Base-by-base conservation (phyloP, 208 protist species). In the Trypanosoma vivax region DNA sequence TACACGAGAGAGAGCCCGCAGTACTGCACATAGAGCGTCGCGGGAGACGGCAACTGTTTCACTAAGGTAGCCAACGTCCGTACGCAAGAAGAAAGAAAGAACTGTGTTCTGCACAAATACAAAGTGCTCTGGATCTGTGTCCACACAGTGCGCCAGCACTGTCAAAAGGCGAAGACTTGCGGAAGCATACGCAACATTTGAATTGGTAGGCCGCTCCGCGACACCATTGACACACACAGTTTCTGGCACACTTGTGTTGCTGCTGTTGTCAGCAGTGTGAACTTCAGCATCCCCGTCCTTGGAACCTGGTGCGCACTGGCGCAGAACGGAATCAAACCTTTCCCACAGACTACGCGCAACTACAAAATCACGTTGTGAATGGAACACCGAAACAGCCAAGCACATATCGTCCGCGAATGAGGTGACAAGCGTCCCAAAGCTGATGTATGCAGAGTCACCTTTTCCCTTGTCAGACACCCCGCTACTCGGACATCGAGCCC, bases 61-160 rank as follows among this genome's bases (percentile, higher is more conserved):
- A 1, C 18, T 7, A 21, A 49, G 29, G 39, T 80, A 77, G 34
- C 57, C 75, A 1, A 67, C 59, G 19, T 80, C 79, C 0, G 72
- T 76, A 24, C 64, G 51, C 13, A 47, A 37, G 40, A 83, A 50
- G 14, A 83, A 25, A 7, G 45, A 24, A 30, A 65, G 19, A 16
- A 78, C 74, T 6, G 65, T 31, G 23, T 69, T 55, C 31, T 60
- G 38, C 5, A 80, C 45, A 21, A 55, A 60, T 28, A 64, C 27
- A 40, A 73, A 70, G 47, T 86, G 78, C 21, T 68, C 56, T 1
- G 51, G 62, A 47, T 81, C 74, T 23, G 40, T 31, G 11, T 59
- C 61, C 1, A 86, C 62, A 18, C 63, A 67, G 18, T 57, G 56
- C 2, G 70, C 60, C 2, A 86, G 52, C 10, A 50, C 48, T 10